Base-by-base conservation (phyloP, 306 rosid species). In the Leucaena leucocephala region DNA sequence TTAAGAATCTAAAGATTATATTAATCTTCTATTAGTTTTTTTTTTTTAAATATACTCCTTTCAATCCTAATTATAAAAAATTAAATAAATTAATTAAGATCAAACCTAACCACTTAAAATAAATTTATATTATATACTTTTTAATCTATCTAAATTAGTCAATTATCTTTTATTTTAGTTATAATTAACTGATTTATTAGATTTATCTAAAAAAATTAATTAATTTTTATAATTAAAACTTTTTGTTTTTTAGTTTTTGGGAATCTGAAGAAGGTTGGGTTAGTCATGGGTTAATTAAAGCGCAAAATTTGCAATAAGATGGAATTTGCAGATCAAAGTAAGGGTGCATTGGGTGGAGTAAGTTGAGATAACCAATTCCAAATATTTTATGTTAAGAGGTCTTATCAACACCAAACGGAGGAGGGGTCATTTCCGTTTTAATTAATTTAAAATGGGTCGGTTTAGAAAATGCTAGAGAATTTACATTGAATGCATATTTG, bases 281-380 rank as follows among this genome's bases (percentile, higher is more conserved):
- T 72, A 77, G 85, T 71, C 52, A 68, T 64, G 63, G 64, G 59
- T 82, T 79, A 15, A 76, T 59, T 71, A 45, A 72, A 40, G 68
- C 74, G 80, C 74, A 75, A 65, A 74, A n/a, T 45, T 75, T 76
- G 36, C 64, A 81, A 71, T 64, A 49, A 72, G 81, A 67, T 82
- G 85, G 80, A 74, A 82, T 84, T 84, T 76, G 80, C 71, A 55
- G 71, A 80, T 72, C 71, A 89, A 89, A 88, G 92, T 83, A 88
- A 88, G 81, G 92, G 90, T 82, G 89, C 59, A 59, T 57, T 43
- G 74, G 84, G 82, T 84, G 81, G 85, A 83, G 90, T 82, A 38
- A 81, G 87, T 81, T 72, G 48, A 38, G 62, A 68, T 54, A 80
- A 73, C 82, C 80, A 75, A 69, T 68, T 63, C 76, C 74, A 67